These are phyloP conservation scores for Lablab purpureus DNA, from an alignment of 306 rosid genomes.

Conservation along the genomic window DNA sequence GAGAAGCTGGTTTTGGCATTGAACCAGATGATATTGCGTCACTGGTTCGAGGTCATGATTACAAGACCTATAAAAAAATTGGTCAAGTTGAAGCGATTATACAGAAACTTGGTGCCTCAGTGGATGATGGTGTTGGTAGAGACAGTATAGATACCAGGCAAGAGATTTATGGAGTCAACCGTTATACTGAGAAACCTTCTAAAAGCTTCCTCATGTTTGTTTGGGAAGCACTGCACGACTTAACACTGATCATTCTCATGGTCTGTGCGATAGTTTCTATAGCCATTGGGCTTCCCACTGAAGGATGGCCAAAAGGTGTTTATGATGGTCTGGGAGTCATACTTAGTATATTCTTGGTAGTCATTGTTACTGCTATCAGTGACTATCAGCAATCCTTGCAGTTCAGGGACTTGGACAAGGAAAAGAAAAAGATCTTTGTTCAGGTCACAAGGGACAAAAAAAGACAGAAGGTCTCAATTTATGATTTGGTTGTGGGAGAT, in stretches of 20 bases:
- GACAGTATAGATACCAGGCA: slow-evolving; percentile 61
- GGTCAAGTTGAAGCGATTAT: slow-evolving; percentile 67
- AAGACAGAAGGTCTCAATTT: slow-evolving; percentile 74
- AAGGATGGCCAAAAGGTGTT: slow-evolving; percentile 86
- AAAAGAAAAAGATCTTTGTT: slow-evolving; percentile 82
- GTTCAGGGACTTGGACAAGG: slow-evolving; percentile 80
- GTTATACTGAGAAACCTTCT: slow-evolving; percentile 78
- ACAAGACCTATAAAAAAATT: slow-evolving; percentile 45
- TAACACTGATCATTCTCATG: slow-evolving; percentile 83
- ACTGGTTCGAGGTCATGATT: slow-evolving; percentile 67
- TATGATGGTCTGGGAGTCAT: slow-evolving; percentile 95
- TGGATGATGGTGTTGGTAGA: slow-evolving; percentile 63
- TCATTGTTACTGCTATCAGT: slow-evolving; percentile 83
- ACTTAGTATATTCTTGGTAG: slow-evolving; percentile 79
- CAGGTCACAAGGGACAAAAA: slow-evolving; percentile 77
- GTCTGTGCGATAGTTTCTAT: slow-evolving; percentile 85
- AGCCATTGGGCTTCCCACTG: slow-evolving; percentile 83
- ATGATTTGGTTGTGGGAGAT: slow-evolving; percentile 88
- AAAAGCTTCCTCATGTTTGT: slow-evolving; percentile 70
- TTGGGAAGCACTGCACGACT: slow-evolving; percentile 92
- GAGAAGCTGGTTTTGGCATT: slow-evolving; percentile 70
- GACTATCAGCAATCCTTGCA: slow-evolving; percentile 92
- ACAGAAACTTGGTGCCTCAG: slow-evolving; percentile 58
- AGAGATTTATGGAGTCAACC: slow-evolving; percentile 75
- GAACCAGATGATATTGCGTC: slow-evolving; percentile 92